Evolutionary conservation across 345 rosid species (phyloP), one percentile per base, ranked within the genome.

Genomic region (Populus nigra): DNA sequence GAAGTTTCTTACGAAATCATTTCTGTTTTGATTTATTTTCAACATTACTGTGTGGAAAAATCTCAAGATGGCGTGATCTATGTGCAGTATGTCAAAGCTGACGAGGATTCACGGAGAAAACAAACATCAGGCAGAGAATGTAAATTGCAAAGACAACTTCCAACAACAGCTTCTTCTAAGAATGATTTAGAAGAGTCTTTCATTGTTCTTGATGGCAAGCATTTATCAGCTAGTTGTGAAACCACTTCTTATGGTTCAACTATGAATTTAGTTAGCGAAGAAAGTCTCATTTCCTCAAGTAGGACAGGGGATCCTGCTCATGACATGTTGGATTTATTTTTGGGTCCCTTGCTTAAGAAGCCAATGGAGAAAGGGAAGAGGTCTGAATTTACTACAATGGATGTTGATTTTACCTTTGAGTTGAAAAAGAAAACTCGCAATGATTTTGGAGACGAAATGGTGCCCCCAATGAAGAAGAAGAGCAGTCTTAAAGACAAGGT

Each of bases 261-360:
- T 25, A 31, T 12, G 45, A 68, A 73, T 73, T 73, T 43, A 45
- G 33, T 59, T 0, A 65, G 45, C 5, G 81, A 82, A 71, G 76
- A 77, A 29, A 65, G 38, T 73, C 55, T 74, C n/a, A 67, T 36
- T 17, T 43, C 47, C 71, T 10, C 71, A 39, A 71, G 53, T 35
- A 69, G 71, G 45, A 76, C 87, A 4, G 92, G 82, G 39, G 83
- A 89, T 78, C 81, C 89, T 76, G 85, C 90, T 38, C 88, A 78
- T 73, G 89, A 88, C 73, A 89, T 90, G 94, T 83, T 89, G 78
- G 65, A 87, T 73, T 83, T 89, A 73, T 83, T 88, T 69, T 83
- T 90, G 73, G 90, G 92, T 33, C 91, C 92, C 67, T 78, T 85
- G 79, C 88, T 88, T 29, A 82, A 80, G 79, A 88, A 90, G 65